phyloP scores from a whole-genome alignment of 805 yeast species.

The Myxozyma neotropica region DNA sequence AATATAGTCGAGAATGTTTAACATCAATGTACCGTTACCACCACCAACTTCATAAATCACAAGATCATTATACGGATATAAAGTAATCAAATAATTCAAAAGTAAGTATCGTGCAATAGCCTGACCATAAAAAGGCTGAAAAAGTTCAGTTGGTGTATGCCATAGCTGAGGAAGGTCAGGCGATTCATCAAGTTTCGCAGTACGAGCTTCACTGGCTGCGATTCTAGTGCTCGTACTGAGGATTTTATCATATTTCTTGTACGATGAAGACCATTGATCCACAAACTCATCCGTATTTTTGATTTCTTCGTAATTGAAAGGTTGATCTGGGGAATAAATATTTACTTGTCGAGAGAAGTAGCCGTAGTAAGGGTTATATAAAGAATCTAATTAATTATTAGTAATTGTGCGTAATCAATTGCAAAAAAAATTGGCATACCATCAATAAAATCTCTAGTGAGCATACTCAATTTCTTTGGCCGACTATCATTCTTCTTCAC shows the following conservation, averaged over 20 bases:
- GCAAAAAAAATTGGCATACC: too few species aligned
- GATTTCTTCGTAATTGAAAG: conserved; percentile 63
- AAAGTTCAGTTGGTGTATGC: conserved; percentile 89
- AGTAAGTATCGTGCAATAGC: conserved; percentile 80
- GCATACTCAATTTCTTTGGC: conserved; percentile 68
- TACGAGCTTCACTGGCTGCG: conserved; percentile 3
- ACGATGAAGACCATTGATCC: conserved; percentile 57
- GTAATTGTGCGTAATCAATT: too few species aligned
- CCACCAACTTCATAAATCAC: conserved; percentile 87
- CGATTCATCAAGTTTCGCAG: neutral
- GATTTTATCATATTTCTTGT: conserved; percentile 50
- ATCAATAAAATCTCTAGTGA: conserved; percentile 78
- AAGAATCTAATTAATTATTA: conserved; percentile 67
- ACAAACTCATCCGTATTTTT: conserved; percentile 70
- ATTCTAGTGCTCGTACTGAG: conserved; percentile 31
- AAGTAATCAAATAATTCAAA: conserved; percentile 66
- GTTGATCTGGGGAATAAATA: conserved; percentile 67
- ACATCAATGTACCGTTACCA: conserved; percentile 86
- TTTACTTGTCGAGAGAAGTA: conserved; percentile 79
- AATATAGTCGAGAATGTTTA: conserved; percentile 67
- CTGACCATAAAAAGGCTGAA: conserved; percentile 78
- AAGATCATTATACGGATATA: conserved; percentile 70
- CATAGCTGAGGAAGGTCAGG: conserved; percentile 57
- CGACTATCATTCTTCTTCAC: conserved; percentile 44
- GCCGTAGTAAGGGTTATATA: conserved; percentile 81